Conservation (phyloP, 371 early-diverging fungal genomes). For the Zopfochytrium polystomum region DNA sequence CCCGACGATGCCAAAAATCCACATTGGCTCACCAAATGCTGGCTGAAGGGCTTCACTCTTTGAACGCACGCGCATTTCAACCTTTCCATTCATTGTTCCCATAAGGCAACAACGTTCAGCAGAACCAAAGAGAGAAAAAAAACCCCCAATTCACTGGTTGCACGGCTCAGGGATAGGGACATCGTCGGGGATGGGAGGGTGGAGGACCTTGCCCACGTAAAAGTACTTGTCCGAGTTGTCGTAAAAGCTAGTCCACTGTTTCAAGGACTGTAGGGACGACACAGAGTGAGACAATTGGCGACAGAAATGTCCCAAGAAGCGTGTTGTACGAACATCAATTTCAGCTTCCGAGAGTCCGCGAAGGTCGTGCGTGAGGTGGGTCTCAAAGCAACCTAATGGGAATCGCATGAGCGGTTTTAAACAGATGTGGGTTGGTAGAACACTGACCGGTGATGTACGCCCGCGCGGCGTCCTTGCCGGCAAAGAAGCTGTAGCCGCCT, state of each 20-base stretch:
- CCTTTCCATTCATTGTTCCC: too few relatives aligned
- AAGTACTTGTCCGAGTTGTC: conserved; percentile 78
- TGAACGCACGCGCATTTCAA: too few relatives aligned
- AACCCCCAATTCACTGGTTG: conserved; percentile 16
- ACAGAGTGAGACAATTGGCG: neutral
- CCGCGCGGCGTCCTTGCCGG: conserved; percentile 82
- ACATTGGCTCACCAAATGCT: too few relatives aligned
- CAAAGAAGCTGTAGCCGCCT: conserved; percentile 67
- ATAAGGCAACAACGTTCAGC: too few relatives aligned
- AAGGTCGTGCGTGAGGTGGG: conserved; percentile 89
- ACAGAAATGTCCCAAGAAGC: neutral
- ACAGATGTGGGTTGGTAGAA: too few relatives aligned
- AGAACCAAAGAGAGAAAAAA: too few relatives aligned
- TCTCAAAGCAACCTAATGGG: conserved; percentile 78
- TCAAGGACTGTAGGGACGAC: conserved; percentile 56
- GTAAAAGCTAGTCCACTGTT: conserved; percentile 88
- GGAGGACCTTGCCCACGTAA: conserved; percentile 77
- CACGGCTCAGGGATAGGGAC: conserved; percentile 77
- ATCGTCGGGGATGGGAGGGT: conserved; percentile 74
- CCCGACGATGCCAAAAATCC: too few relatives aligned
- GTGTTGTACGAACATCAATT: conserved; percentile 54
- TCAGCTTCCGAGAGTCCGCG: conserved; percentile 74
- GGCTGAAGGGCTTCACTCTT: too few relatives aligned
- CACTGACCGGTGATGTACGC: conserved; percentile 79
- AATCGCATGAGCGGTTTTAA: too few relatives aligned